phyloP scores from a whole-genome alignment of 2,329 filamentous ascomycete genomes.

The Aspergillus spinulosporus region DNA sequence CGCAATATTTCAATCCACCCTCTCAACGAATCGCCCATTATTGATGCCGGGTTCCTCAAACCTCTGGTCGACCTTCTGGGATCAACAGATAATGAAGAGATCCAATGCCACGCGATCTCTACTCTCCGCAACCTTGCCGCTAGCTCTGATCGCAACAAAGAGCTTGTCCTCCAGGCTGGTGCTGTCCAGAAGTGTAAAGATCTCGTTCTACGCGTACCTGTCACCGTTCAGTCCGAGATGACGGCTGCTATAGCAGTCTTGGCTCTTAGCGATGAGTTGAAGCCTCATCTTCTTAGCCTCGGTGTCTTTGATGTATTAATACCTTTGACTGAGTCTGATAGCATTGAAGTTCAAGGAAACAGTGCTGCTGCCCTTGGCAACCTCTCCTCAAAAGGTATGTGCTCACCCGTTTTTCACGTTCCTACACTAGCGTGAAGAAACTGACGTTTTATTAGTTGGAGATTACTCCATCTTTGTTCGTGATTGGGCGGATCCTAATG shows the following conservation, averaged over 20 bases:
- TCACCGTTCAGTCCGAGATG: conserved; percentile 98
- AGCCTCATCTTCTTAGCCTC: conserved; percentile 82
- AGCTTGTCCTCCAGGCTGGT: conserved; percentile 92
- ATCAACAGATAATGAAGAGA: conserved; percentile 96
- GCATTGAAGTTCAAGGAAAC: conserved; percentile 97
- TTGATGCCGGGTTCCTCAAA: conserved; percentile 93
- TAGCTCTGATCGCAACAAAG: conserved; percentile 96
- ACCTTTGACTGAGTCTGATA: conserved; percentile 88
- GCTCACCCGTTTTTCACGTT: background rate
- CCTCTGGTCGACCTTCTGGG: conserved; percentile 91
- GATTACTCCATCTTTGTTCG: conserved; percentile 96
- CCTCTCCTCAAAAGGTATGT: conserved; percentile 88
- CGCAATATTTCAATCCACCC: conserved; percentile 99
- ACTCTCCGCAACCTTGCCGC: conserved; percentile 93
- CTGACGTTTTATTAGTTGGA: conserved; percentile 66
- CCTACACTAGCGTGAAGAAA: background rate
- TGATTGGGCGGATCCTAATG: conserved; percentile 89
- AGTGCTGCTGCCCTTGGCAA: conserved; percentile 95
- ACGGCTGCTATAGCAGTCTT: conserved; percentile 98
- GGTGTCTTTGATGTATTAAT: conserved; percentile 97
- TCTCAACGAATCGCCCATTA: conserved; percentile 95
- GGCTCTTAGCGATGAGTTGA: conserved; percentile 91
- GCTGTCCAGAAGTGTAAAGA: conserved; percentile 99
- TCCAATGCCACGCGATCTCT: conserved; percentile 97
- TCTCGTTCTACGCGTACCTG: conserved; percentile 84